Percentiles rank a stretch among this genome's conserved stretches.
phyloP scores from a whole-genome alignment of 1,284 basidiomycete genomes.

The Pseudozyma sp. region DNA sequence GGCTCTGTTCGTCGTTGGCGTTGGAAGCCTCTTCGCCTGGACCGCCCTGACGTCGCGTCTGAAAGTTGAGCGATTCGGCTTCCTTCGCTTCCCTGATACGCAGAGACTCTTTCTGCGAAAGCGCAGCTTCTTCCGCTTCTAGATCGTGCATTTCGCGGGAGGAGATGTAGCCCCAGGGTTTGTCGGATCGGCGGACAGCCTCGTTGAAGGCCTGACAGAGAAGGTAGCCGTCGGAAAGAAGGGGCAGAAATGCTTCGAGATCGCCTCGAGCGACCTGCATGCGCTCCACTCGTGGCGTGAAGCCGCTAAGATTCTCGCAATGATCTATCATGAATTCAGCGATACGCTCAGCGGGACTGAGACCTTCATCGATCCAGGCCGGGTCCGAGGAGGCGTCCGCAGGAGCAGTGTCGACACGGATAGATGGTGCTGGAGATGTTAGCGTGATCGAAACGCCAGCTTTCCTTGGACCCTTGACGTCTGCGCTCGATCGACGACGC shows the following conservation, averaged over 20 bases:
- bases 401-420: background rate
- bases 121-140: conserved; percentile 69
- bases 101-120: conserved; percentile 48
- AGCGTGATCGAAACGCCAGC: background rate
- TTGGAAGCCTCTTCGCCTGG: conserved; percentile 3
- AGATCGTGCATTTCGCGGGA: conserved; percentile 77
- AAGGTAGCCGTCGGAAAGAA: conserved; percentile 75
- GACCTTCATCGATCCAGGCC: conserved; percentile 4
- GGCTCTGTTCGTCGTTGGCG: background rate
- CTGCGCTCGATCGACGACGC: conserved; percentile 12
- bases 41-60: conserved; percentile 18
- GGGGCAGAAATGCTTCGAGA: conserved; percentile 11
- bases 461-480: background rate
- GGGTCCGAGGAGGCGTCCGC: background rate
- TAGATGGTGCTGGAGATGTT: background rate
- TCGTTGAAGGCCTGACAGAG: conserved; percentile 83
- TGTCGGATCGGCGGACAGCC: conserved; percentile 79
- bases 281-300: conserved; percentile 10
- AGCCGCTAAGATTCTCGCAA: conserved; percentile 10
- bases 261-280: conserved; percentile 9
- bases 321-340: conserved; percentile 33
- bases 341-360: conserved; percentile 9
- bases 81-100: conserved; percentile 67
- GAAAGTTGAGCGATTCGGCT: conserved; percentile 66
- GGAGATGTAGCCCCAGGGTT: conserved; percentile 88